Evolutionary conservation across 2,329 filamentous ascomycete genomes (phyloP).

Genomic region (Laburnicola sp.): DNA sequence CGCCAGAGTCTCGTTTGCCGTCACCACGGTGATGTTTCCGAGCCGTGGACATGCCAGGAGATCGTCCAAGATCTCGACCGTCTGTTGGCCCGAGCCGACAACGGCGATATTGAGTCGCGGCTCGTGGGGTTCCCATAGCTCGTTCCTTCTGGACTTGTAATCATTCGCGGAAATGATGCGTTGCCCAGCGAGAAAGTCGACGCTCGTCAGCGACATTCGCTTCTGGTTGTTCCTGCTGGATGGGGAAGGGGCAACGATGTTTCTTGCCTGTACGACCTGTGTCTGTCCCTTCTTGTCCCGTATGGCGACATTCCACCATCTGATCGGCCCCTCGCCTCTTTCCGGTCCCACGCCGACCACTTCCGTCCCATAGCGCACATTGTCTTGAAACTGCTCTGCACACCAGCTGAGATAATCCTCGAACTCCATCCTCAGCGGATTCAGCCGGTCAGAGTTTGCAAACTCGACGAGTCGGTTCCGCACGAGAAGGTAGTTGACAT

Average conservation of each 20-base stretch:
- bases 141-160: constrained; percentile 37
- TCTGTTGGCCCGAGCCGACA: constrained; percentile 35
- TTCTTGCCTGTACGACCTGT: constrained; percentile 31
- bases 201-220: constrained; percentile 23
- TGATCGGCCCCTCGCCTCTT: constrained; percentile 20
- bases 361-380: constrained; percentile 38
- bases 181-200: constrained; percentile 39
- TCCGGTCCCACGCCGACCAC: constrained; percentile 37
- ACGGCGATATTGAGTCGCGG: constrained; percentile 35
- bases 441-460: constrained; percentile 43
- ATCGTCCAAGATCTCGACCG: constrained; percentile 39
- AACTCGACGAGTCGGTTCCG: constrained; percentile 40
- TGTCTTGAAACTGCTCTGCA: constrained; percentile 37
- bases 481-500: constrained; percentile 39
- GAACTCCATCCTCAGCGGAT: constrained; percentile 44
- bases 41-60: constrained; percentile 37
- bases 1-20: constrained; percentile 36
- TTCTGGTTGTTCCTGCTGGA: constrained; percentile 18
- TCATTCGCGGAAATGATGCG: constrained; percentile 39
- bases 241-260: constrained; percentile 33
- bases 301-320: constrained; percentile 35
- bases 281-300: constrained; percentile 29
- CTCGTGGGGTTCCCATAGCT: constrained; percentile 32
- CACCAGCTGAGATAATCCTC: constrained; percentile 46
- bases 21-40: constrained; percentile 42